These are phyloP conservation scores for Flaveria floridana DNA, from an alignment of 140 eudicot species.

Conservation along the genomic window DNA sequence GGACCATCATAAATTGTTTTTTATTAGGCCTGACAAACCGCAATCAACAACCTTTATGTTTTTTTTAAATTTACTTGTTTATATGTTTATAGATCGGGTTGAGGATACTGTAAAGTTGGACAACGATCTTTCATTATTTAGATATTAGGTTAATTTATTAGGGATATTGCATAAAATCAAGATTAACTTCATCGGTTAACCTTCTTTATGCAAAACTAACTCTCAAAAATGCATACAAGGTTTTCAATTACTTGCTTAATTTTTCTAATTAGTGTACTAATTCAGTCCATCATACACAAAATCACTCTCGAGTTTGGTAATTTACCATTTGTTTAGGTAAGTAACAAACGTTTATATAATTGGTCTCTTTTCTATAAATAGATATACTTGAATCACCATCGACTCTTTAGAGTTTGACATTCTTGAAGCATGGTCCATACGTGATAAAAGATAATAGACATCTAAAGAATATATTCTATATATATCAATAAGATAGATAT, in stretches of 20 bases:
- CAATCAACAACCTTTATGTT: no score
- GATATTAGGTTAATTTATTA: no score
- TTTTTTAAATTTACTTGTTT: no score
- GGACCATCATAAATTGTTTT: no score
- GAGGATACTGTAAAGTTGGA: no score
- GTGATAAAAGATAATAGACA: slow-evolving; percentile 1
- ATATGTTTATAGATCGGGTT: no score
- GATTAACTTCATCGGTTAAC: background rate
- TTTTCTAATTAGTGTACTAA: background rate
- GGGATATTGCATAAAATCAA: no score
- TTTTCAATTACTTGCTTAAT: background rate
- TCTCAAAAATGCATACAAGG: background rate
- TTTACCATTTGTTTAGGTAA: background rate
- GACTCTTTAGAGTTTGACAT: slow-evolving; percentile 14
- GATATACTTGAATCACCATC: background rate
- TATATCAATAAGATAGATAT: background rate
- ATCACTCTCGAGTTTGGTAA: background rate
- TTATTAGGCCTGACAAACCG: no score
- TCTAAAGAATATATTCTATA: background rate
- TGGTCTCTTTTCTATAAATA: background rate
- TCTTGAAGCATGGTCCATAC: slow-evolving; percentile 5
- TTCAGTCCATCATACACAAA: background rate
- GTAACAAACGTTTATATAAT: background rate
- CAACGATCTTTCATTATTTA: no score
- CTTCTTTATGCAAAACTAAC: background rate